Evolutionary conservation across 108 stramenopile genomes (phyloP), one percentile per base, ranked within the genome.

Genomic region (Fistulifera solaris): DNA sequence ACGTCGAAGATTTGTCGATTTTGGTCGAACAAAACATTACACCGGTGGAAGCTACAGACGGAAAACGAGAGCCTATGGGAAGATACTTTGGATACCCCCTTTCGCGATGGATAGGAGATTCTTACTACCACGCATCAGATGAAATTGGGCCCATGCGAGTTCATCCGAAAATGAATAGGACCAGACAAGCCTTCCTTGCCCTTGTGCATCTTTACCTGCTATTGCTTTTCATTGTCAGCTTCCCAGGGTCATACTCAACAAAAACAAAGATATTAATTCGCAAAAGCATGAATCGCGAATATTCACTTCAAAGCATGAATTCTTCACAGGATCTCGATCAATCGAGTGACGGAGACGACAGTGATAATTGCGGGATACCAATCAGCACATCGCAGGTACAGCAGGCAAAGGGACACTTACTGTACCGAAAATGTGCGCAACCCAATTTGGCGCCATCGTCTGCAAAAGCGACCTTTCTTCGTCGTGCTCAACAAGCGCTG

Each of bases 171-270:
- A 75, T 77, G 71, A 78, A 78, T 51, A 66, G 70, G 24, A 78
- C 79, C 10, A 77, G 81, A 48, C 62, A 63, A 45, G 40, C 80
- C 8, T 76, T 84, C 54, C 73, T 84, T 38, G 66, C 68, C 10
- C 55, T 78, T 26, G 89, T 90, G 15, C 89, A 90, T 44, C 51
- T 85, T 38, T 90, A 90, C 56, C 63, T 90, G 54, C 50, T 90
- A 17, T 62, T 90, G 21, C 58, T 90, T 14, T 67, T 86, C 22
- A 75, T 90, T 21, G 85, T 83, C 1, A 90, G 85, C 41, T 70
- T 90, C 10, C 89, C 85, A 45, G 80, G 73, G 13, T 62, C 75
- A 7, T 65, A 76, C 51, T 58, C 65, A 14, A 77, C 72, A 0
- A 48, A 59, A 19, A 72, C 61, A 11, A 81, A 63, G 45, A 47